These are phyloP conservation scores for Isabelozyma heimii DNA, from an alignment of 805 yeast species.

Conservation along the genomic window DNA sequence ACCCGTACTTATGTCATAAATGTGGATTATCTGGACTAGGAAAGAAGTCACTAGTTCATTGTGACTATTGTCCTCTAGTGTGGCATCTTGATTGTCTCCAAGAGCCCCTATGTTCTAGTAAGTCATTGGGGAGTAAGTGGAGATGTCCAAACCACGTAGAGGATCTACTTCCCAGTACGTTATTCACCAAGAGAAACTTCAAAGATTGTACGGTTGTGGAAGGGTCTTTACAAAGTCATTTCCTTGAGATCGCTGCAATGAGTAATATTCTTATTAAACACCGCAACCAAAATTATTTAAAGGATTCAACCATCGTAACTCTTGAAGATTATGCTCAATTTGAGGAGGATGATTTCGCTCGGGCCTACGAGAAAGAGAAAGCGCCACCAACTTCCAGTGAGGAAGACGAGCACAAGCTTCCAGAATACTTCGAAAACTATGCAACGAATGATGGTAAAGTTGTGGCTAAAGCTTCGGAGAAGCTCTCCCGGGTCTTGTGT, in stretches of 20 bases:
- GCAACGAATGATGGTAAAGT: slow-evolving; percentile 15
- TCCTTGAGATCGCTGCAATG: slow-evolving; percentile 26
- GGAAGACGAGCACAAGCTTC: slow-evolving; percentile 18
- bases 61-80: slow-evolving; percentile 78
- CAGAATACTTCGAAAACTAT: slow-evolving; percentile 27
- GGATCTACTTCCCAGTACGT: slow-evolving; percentile 39
- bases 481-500: slow-evolving; percentile 16
- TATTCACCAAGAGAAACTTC: slow-evolving; percentile 41
- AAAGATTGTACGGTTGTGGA: slow-evolving; percentile 53
- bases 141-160: slow-evolving; percentile 85
- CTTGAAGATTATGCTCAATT: slow-evolving; percentile 29
- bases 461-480: slow-evolving; percentile 14
- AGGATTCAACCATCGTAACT: slow-evolving; percentile 13
- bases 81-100: slow-evolving; percentile 90
- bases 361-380: background rate
- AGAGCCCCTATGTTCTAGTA: slow-evolving; percentile 71
- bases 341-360: slow-evolving; percentile 12
- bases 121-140: slow-evolving; percentile 80
- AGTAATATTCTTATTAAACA: slow-evolving; percentile 30
- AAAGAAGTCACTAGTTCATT: slow-evolving; percentile 57
- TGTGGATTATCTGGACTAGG: slow-evolving; percentile 72
- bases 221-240: slow-evolving; percentile 41
- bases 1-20: slow-evolving; percentile 67
- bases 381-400: slow-evolving; percentile 1
- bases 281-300: slow-evolving; percentile 31